phyloP scores from a whole-genome alignment of 345 rosid species.

The Citropsis articulata region DNA sequence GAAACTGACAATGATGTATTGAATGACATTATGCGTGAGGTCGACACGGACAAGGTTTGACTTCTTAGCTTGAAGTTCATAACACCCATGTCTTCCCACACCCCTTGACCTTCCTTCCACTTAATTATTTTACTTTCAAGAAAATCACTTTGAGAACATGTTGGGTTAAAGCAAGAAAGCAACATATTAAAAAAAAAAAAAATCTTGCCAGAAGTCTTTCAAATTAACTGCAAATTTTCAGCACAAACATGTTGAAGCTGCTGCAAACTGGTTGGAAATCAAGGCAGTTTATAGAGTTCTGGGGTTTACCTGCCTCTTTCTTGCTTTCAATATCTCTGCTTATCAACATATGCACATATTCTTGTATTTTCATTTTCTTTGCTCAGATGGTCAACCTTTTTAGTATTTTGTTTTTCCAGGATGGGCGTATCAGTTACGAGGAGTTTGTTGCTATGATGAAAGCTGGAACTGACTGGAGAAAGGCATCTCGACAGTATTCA shows the following conservation, averaged over 20 bases:
- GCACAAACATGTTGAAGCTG: neutral
- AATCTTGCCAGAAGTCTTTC: neutral
- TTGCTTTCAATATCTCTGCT: neutral
- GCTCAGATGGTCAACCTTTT: neutral
- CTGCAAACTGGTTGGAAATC: neutral
- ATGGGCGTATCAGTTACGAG: slow-evolving; percentile 81
- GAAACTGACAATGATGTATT: slow-evolving; percentile 59
- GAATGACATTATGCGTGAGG: slow-evolving; percentile 91
- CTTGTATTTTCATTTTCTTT: neutral
- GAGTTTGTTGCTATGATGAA: slow-evolving; percentile 98
- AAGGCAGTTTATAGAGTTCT: neutral
- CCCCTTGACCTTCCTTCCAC: neutral
- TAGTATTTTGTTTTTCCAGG: slow-evolving; percentile 38
- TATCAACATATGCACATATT: neutral
- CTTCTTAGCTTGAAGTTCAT: neutral
- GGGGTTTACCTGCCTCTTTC: neutral
- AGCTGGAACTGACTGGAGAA: slow-evolving; percentile 99
- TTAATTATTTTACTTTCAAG: neutral
- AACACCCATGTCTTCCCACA: neutral
- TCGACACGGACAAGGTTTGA: slow-evolving; percentile 87
- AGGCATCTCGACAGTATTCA: slow-evolving; percentile 96
- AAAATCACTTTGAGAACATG: neutral
- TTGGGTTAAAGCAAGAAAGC: neutral
- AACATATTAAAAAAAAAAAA: neutral
- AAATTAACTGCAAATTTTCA: neutral